Base-by-base conservation (phyloP, 75 land plant genomes). In the Picea sitchensis region DNA sequence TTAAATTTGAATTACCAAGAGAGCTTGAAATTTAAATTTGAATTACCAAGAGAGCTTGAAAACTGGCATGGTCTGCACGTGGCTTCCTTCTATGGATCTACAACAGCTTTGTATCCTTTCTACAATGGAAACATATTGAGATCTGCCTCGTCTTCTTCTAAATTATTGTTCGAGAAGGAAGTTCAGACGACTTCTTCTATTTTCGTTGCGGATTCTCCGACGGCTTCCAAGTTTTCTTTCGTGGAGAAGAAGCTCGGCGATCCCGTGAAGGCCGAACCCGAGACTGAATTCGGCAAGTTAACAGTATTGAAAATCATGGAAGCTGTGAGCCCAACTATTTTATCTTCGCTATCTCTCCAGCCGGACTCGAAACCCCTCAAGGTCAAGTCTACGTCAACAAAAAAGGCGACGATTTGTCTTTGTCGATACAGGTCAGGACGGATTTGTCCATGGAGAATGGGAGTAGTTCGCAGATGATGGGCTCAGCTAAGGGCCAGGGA, bases 291-390 rank as follows among this genome's bases (percentile, higher is more conserved):
- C 44, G 44, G 44, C 44, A 41, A 41, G 44, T 41, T 41, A 41
- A 2, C 44, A 41, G 44, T 4, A 41, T 41, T 41, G 44, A 69
- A 69, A 17, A 32, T 9, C 21, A 13, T 65, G 69, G 69, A 65
- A 32, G 31, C 3, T 41, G 44, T 65, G 14, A 65, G 71, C 18
- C 71, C 71, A 14, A 36, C 44, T 41, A 41, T 4, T 4, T 41
- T 41, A 41, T 41, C 44, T 26, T 41, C 44, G 44, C 44, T 36
- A 32, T 41, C 2, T 38, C n/a, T n/a, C 2, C 51, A 69, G 41
- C 72, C 21, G n/a, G 72, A 68, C 36, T 69, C 73, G 47, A 69
- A 69, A 38, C 73, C 73, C n/a, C 36, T 69, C 1, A 69, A 69
- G 73, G 51, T 32, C 9, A 51, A 69, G 51, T 11, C 51, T 18